phyloP scores from a whole-genome alignment of 1,284 basidiomycete species.

The Heimioporus retisporus region DNA sequence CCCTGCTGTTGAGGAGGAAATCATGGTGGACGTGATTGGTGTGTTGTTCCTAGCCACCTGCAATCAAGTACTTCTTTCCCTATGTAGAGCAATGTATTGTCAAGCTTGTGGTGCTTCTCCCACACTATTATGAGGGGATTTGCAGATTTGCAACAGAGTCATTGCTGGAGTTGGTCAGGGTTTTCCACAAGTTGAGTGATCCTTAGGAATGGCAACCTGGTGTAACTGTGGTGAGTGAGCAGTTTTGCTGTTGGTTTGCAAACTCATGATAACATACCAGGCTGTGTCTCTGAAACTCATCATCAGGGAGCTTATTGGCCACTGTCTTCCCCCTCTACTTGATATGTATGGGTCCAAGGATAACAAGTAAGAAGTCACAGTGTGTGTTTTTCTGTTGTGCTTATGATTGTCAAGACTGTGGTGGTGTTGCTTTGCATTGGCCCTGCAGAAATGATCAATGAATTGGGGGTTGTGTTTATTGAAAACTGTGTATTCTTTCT shows the following conservation, averaged over 20 bases:
- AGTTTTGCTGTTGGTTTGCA: not conserved
- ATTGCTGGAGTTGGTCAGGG: conserved; percentile 93
- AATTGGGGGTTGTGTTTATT: conserved; percentile 89
- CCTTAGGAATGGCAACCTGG: conserved; percentile 89
- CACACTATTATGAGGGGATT: conserved; percentile 99
- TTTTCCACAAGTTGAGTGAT: conserved; percentile 92
- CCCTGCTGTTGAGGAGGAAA: conserved; percentile 99
- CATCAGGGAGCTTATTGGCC: conserved; percentile 87
- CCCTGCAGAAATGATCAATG: conserved; percentile 92
- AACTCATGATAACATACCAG: conserved; percentile 25
- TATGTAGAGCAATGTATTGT: conserved; percentile 86
- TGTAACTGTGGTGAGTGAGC: conserved; percentile 61
- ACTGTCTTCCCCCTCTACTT: conserved; percentile 82
- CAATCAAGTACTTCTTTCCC: conserved; percentile 90
- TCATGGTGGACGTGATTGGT: conserved; percentile 97
- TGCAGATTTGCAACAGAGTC: conserved; percentile 94
- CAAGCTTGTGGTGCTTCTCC: conserved; percentile 85
- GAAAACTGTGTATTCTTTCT: conserved; percentile 61
- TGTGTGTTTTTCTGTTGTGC: conserved; percentile 8
- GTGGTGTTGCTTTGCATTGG: conserved; percentile 89
- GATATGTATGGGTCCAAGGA: conserved; percentile 97
- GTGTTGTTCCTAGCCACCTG: conserved; percentile 91
- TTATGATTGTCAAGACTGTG: conserved; percentile 72
- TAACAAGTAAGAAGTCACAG: conserved; percentile 83
- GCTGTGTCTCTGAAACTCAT: conserved; percentile 71